Conservation (phyloP, 2,329 filamentous ascomycete genomes). For the Moelleriella libera region DNA sequence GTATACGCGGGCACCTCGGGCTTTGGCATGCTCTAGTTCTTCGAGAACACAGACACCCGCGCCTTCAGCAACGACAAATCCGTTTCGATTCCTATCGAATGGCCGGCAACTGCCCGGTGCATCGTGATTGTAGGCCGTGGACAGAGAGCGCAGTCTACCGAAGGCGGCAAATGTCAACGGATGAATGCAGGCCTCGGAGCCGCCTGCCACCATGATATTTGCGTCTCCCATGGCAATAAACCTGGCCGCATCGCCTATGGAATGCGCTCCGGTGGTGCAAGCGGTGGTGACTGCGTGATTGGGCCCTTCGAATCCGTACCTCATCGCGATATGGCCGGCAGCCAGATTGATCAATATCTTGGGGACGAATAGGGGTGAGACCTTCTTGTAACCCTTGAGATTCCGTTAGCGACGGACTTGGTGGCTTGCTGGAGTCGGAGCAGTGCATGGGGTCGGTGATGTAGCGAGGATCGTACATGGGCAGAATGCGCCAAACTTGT, state of each 20-base stretch:
- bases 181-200: slow-evolving; percentile 89
- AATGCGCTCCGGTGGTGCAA: slow-evolving; percentile 91
- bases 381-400: slow-evolving; percentile 74
- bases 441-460: neutral
- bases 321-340: slow-evolving; percentile 90
- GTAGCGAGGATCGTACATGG: slow-evolving; percentile 39
- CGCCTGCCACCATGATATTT: slow-evolving; percentile 91
- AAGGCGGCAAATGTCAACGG: slow-evolving; percentile 89
- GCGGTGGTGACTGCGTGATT: slow-evolving; percentile 90
- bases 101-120: slow-evolving; percentile 66
- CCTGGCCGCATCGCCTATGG: slow-evolving; percentile 83
- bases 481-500: slow-evolving; percentile 65
- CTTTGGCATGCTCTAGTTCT: slow-evolving; percentile 75
- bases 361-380: slow-evolving; percentile 87
- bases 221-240: slow-evolving; percentile 88
- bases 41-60: slow-evolving; percentile 80
- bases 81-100: slow-evolving; percentile 66
- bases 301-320: slow-evolving; percentile 74
- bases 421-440: too few species aligned
- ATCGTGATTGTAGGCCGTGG: slow-evolving; percentile 63
- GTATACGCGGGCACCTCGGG: slow-evolving; percentile 68
- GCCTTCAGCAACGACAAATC: slow-evolving; percentile 89
- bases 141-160: slow-evolving; percentile 70
- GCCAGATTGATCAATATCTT: slow-evolving; percentile 89
- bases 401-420: neutral